Evolutionary conservation across 768 basidiomycete species (phyloP).

Genomic region (Boletus rufocinnamomeus): DNA sequence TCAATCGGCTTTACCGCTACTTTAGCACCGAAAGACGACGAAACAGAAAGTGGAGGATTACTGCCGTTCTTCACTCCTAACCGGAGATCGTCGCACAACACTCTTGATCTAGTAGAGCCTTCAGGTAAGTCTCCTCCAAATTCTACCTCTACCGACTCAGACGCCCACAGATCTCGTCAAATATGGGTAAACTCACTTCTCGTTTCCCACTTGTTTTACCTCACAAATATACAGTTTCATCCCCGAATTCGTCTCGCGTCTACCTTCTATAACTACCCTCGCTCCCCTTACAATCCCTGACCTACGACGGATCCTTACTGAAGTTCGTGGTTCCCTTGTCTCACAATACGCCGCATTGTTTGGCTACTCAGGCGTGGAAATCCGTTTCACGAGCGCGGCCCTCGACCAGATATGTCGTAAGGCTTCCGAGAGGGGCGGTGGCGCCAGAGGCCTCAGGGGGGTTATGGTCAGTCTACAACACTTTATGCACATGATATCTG

Average conservation of each 20-base stretch:
- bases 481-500: background rate
- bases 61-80: slow-evolving; percentile 82
- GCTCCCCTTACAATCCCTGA: slow-evolving; percentile 77
- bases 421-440: slow-evolving; percentile 81
- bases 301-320: slow-evolving; percentile 86
- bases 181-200: slow-evolving; percentile 59
- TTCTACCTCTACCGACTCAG: slow-evolving; percentile 1
- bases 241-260: slow-evolving; percentile 90
- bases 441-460: slow-evolving; percentile 85
- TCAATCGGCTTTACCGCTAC: slow-evolving; percentile 85
- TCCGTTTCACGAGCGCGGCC: slow-evolving; percentile 82
- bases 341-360: slow-evolving; percentile 89
- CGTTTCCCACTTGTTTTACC: background rate
- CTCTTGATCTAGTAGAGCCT: slow-evolving; percentile 73
- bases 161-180: slow-evolving; percentile 66
- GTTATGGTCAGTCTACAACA: slow-evolving; percentile 63
- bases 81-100: slow-evolving; percentile 50
- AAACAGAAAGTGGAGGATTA: slow-evolving; percentile 37
- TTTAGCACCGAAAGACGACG: slow-evolving; percentile 42
- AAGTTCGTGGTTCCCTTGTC: slow-evolving; percentile 88
- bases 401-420: slow-evolving; percentile 79
- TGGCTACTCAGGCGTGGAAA: slow-evolving; percentile 79
- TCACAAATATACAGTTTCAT: slow-evolving; percentile 61
- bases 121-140: slow-evolving; percentile 44
- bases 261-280: slow-evolving; percentile 90